phyloP scores from a whole-genome alignment of 2,329 filamentous ascomycete genomes.

The Venturia nashicola region DNA sequence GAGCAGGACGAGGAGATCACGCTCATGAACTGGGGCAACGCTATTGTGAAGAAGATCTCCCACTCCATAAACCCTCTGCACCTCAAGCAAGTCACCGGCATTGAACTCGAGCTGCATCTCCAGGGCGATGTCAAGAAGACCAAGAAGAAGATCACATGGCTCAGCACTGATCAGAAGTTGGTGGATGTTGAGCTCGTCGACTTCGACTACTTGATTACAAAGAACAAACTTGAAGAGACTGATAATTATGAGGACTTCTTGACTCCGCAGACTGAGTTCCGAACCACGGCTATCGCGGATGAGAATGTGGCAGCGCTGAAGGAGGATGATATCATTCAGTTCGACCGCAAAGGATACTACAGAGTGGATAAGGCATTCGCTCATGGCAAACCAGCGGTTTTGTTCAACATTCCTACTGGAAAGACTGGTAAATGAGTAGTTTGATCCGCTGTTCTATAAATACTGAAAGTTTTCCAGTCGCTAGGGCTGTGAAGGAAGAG shows the following conservation, averaged over 20 bases:
- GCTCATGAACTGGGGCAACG: constrained; percentile 94
- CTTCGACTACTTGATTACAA: constrained; percentile 66
- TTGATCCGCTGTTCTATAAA: neutral
- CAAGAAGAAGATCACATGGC: constrained; percentile 93
- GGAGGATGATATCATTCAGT: constrained; percentile 85
- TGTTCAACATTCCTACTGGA: constrained; percentile 60
- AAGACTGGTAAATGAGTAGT: constrained; percentile 25
- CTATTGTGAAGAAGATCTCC: constrained; percentile 56
- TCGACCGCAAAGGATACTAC: constrained; percentile 89
- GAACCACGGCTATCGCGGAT: constrained; percentile 66
- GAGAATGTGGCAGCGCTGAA: constrained; percentile 67
- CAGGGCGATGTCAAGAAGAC: constrained; percentile 91
- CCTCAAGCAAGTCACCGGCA: constrained; percentile 46
- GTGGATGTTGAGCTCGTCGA: constrained; percentile 11
- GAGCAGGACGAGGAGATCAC: constrained; percentile 83
- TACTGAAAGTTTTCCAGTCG: neutral
- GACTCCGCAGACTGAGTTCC: constrained; percentile 61
- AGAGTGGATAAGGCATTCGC: constrained; percentile 58
- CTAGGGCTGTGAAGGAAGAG: neutral
- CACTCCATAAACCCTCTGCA: constrained; percentile 39
- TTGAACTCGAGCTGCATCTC: constrained; percentile 80
- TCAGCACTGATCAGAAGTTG: constrained; percentile 40
- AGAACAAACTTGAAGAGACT: constrained; percentile 84
- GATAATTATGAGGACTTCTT: constrained; percentile 77
- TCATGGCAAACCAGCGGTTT: constrained; percentile 47